A percentile compares a stretch with the other conserved stretches of the same genome.
Evolutionary conservation across 495 filamentous ascomycete species (phyloP).

Genomic region (Penicillium maclennaniae): DNA sequence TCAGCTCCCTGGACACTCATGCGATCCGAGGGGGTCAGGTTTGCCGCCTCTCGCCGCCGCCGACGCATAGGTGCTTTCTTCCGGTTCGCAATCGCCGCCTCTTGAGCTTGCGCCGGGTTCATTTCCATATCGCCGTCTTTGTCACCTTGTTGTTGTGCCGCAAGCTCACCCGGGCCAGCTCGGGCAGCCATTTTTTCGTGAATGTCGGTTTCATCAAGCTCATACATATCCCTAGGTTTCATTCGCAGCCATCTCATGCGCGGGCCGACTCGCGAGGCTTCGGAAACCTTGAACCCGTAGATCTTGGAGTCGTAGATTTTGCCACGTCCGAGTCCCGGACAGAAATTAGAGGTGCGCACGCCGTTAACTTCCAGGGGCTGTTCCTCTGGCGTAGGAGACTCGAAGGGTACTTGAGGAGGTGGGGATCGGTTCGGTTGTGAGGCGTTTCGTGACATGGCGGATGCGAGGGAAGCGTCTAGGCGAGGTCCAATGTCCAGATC

Average conservation of each 20-base stretch:
- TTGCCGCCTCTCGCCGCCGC: slow-evolving; percentile 32
- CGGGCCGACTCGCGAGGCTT: slow-evolving; percentile 79
- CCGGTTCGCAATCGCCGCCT: slow-evolving; percentile 39
- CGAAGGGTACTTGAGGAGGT: slow-evolving; percentile 10
- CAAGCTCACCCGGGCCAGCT: slow-evolving; percentile 37
- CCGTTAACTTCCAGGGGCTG: slow-evolving; percentile 74
- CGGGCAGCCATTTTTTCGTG: slow-evolving; percentile 19
- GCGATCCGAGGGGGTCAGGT: slow-evolving; percentile 24
- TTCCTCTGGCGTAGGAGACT: slow-evolving; percentile 33
- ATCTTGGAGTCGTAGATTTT: slow-evolving; percentile 92
- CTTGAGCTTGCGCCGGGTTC: slow-evolving; percentile 29
- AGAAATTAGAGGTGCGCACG: slow-evolving; percentile 74
- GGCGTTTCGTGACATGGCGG: slow-evolving; percentile 31
- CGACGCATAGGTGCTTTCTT: slow-evolving; percentile 52
- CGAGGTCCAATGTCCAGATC: slow-evolving; percentile 71
- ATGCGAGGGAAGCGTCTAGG: slow-evolving; percentile 22
- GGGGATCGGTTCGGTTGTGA: slow-evolving; percentile 30
- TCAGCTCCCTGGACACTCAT: slow-evolving; percentile 38
- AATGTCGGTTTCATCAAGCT: slow-evolving; percentile 67
- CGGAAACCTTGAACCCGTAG: slow-evolving; percentile 92
- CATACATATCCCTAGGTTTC: slow-evolving; percentile 71
- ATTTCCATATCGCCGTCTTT: slow-evolving; percentile 47
- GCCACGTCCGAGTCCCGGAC: slow-evolving; percentile 76
- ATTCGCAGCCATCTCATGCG: slow-evolving; percentile 94
- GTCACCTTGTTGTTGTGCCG: slow-evolving; percentile 31